phyloP scores from a whole-genome alignment of 2,329 filamentous ascomycete genomes.

The Tolypocladium nubicola region DNA sequence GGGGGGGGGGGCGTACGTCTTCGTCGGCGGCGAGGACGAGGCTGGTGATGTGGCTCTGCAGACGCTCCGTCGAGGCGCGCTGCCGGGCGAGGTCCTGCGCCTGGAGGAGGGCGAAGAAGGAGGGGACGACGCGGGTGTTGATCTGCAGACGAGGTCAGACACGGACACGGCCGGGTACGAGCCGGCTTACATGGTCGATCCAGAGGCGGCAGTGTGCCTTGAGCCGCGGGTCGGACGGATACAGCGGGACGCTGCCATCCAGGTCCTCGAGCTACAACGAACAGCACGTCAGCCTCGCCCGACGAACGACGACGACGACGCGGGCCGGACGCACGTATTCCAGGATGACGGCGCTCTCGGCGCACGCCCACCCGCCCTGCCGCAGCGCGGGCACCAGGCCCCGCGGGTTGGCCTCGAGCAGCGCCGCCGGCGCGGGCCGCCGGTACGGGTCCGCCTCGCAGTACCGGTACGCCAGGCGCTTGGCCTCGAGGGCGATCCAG shows the following conservation, averaged over 20 bases:
- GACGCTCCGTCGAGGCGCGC: conserved; percentile 43
- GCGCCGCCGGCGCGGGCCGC: conserved; percentile 42
- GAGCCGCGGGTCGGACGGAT: conserved; percentile 54
- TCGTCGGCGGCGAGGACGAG: conserved; percentile 38
- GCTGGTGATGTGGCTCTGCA: conserved; percentile 52
- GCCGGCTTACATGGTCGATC: conserved; percentile 59
- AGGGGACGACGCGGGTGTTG: conserved; percentile 64
- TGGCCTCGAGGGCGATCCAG: conserved; percentile 80
- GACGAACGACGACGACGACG: too few relatives aligned
- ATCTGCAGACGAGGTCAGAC: conserved; percentile 35
- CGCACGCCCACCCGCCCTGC: conserved; percentile 71
- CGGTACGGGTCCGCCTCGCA: conserved; percentile 75
- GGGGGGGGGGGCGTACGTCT: conserved; percentile 15
- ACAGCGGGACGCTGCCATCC: conserved; percentile 44
- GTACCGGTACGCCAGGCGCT: conserved; percentile 72
- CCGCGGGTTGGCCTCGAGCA: conserved; percentile 66
- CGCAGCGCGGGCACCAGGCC: conserved; percentile 67
- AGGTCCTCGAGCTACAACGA: conserved; percentile 58
- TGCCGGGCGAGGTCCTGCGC: conserved; percentile 51
- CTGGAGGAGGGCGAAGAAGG: conserved; percentile 65
- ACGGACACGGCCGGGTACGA: too few relatives aligned
- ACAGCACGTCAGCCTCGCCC: not conserved
- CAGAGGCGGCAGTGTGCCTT: conserved; percentile 69
- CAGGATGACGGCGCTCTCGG: conserved; percentile 72
- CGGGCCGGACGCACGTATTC: conserved; percentile 56